Base-by-base conservation (phyloP, 1,284 basidiomycete species). In the Takashimella tepidaria region DNA sequence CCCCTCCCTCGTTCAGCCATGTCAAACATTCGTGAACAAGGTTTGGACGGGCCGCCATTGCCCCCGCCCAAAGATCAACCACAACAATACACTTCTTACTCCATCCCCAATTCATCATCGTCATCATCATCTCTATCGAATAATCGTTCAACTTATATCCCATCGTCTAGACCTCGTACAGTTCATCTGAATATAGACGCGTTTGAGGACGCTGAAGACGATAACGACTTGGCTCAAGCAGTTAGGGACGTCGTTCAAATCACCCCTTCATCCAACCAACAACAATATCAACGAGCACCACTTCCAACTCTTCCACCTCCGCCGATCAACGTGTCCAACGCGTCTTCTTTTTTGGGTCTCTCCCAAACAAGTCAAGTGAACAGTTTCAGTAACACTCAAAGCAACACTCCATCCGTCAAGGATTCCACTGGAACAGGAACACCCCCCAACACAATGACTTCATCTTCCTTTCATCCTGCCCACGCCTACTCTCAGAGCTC, bases 161-260 rank as follows among this genome's bases (percentile, higher is more conserved):
- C 31, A 37, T 37, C 31, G 10, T 37, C 31, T 16, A 8, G 31
- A 37, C 31, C 31, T 8, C 31, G 16, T 16, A 37, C 31, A 8
- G 31, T 37, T 16, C 31, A 37, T 37, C 16, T 16, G 10, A 8
- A 37, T 8, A 16, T 16, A 37, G 31, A 37, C 31, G 31, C 31
- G 31, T 37, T 37, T 37, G 31, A 8, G 16, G 31, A 37, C 31
- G 31, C 31, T 16, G 31, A 37, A 37, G 31, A 37, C 31, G 31
- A 37, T 16, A 24, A 54, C 10, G 67, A 70, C 47, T 61, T 73
- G 22, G 71, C 67, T 11, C 58, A 57, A 41, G 71, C 71, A 19
- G 61, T 73, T 11, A 50, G 67, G 27, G 68, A 73, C 55, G 69
- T 70, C 6, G 71, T 73, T 16, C 66, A 66, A 24, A 70, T 73